Conservation (phyloP, 176 grass and related monocot species). For the Secale cereale region DNA sequence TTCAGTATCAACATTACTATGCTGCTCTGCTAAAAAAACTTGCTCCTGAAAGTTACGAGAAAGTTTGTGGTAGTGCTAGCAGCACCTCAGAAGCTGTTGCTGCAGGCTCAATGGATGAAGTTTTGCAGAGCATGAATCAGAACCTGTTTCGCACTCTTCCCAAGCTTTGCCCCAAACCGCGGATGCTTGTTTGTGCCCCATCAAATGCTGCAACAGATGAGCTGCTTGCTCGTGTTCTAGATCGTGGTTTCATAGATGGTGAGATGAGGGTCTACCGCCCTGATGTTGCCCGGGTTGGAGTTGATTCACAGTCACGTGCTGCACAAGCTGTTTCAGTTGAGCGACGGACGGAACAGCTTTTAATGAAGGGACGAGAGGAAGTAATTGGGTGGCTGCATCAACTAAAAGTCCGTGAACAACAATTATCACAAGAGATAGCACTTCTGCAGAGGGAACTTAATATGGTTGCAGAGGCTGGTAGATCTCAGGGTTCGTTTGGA, state of each 20-base stretch:
- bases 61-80: conserved; percentile 49
- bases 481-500: conserved; percentile 91
- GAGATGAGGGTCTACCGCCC: conserved; percentile 96
- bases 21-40: conserved; percentile 87
- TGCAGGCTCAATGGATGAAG: conserved; percentile 90
- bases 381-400: conserved; percentile 94
- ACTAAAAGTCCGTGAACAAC: conserved; percentile 71
- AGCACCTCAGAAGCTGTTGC: conserved; percentile 42
- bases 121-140: conserved; percentile 93
- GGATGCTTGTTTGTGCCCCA: conserved; percentile 94
- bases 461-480: conserved; percentile 63
- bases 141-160: conserved; percentile 89
- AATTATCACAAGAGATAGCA: conserved; percentile 75
- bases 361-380: conserved; percentile 80
- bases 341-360: conserved; percentile 83
- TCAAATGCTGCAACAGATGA: conserved; percentile 97
- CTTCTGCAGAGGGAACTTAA: conserved; percentile 71
- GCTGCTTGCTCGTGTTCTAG: conserved; percentile 84
- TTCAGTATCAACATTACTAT: conserved; percentile 96
- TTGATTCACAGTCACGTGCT: conserved; percentile 90
- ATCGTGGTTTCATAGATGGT: conserved; percentile 95
- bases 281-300: conserved; percentile 94
- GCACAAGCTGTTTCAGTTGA: conserved; percentile 97
- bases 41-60: conserved; percentile 91
- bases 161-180: conserved; percentile 94